Conservation (phyloP, 495 filamentous ascomycete species). For the Penicillium pancosmium region DNA sequence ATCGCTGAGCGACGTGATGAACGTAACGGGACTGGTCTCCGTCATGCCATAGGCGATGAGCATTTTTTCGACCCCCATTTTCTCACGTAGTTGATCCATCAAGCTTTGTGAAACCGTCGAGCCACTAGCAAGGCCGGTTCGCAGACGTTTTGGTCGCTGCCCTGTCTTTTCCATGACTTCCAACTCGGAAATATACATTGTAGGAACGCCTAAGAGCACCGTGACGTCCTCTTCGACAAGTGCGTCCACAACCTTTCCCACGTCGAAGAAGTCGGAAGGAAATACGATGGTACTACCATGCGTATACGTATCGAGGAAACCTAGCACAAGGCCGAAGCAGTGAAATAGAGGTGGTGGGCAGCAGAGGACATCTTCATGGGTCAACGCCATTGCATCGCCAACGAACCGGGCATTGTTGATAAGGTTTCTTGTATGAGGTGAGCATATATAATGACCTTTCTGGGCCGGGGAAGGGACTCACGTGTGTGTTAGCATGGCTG, state of each 20-base stretch:
- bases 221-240: conserved; percentile 67
- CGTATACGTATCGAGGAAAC: conserved; percentile 81
- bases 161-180: conserved; percentile 55
- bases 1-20: conserved; percentile 20
- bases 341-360: conserved; percentile 83
- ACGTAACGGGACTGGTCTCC: conserved; percentile 23
- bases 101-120: conserved; percentile 20
- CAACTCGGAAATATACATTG: conserved; percentile 82
- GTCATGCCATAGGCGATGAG: conserved; percentile 31
- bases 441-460: not conserved
- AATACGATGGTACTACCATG: conserved; percentile 58
- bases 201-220: conserved; percentile 82
- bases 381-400: conserved; percentile 71
- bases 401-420: conserved; percentile 80
- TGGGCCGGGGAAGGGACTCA: conserved; percentile 29
- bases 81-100: conserved; percentile 19
- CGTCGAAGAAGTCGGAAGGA: conserved; percentile 19
- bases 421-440: conserved; percentile 52
- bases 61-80: conserved; percentile 24
- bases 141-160: conserved; percentile 15
- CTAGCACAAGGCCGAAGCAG: conserved; percentile 82
- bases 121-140: conserved; percentile 25
- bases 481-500: conserved; percentile 75
- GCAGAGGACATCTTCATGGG: conserved; percentile 64
- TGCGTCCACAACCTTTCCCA: conserved; percentile 56